These are phyloP conservation scores for Dryadomyces quercus-mongolicae DNA, from an alignment of 2,329 filamentous ascomycete genomes.

Conservation along the genomic window DNA sequence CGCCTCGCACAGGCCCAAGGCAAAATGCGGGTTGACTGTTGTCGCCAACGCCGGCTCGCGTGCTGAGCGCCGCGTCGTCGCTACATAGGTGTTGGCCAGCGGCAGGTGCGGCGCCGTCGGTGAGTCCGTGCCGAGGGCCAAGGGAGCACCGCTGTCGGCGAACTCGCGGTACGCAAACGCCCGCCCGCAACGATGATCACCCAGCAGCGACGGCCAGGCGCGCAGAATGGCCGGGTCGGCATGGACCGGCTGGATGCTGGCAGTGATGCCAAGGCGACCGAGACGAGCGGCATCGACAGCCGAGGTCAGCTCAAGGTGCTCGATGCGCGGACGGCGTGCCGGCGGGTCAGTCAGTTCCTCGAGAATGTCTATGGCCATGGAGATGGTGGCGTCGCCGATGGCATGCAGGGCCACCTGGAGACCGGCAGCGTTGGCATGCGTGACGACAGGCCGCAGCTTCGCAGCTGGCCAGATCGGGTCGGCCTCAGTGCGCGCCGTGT, in stretches of 20 bases:
- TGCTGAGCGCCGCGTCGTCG: slow-evolving; percentile 43
- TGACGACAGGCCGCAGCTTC: slow-evolving; percentile 40
- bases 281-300: slow-evolving; percentile 42
- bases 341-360: slow-evolving; percentile 19
- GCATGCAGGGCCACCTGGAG: slow-evolving; percentile 54
- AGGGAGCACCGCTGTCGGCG: slow-evolving; percentile 35
- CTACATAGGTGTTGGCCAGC: slow-evolving; percentile 45
- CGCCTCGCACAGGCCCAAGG: slow-evolving; percentile 39
- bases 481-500: slow-evolving; percentile 20
- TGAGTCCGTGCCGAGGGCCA: slow-evolving; percentile 47
- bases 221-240: slow-evolving; percentile 48
- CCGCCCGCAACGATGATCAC: slow-evolving; percentile 37
- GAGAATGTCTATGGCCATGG: slow-evolving; percentile 44
- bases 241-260: slow-evolving; percentile 46
- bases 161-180: slow-evolving; percentile 55
- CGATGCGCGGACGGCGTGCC: slow-evolving; percentile 45
- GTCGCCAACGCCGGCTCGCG: slow-evolving; percentile 28
- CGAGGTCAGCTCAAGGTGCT: slow-evolving; percentile 50
- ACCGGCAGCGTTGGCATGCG: slow-evolving; percentile 36
- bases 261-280: slow-evolving; percentile 46
- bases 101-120: slow-evolving; percentile 45
- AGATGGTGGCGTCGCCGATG: slow-evolving; percentile 49
- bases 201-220: slow-evolving; percentile 48
- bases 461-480: slow-evolving; percentile 42
- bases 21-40: slow-evolving; percentile 39